Evolutionary conservation across 108 stramenopile species (phyloP).

Genomic region (Stephanodiscus minutulus): DNA sequence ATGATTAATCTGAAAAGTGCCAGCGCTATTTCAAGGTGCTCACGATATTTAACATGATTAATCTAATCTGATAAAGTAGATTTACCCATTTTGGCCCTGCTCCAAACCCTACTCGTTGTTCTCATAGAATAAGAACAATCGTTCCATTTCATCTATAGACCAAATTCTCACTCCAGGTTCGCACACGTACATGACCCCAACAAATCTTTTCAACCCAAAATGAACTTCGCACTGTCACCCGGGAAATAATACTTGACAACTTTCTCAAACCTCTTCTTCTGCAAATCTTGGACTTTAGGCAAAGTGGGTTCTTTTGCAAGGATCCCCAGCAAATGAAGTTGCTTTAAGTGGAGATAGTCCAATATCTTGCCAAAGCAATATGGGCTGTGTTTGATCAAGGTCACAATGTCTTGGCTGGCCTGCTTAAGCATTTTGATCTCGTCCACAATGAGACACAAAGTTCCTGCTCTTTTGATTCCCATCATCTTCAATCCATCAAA

Average conservation of each 20-base stretch:
- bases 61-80: no score
- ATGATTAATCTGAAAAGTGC: no score
- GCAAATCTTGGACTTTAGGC: slow-evolving; percentile 13
- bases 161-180: no score
- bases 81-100: no score
- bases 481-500: slow-evolving; percentile 29
- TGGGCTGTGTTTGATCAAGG: slow-evolving; percentile 43
- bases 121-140: no score
- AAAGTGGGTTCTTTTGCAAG: slow-evolving; percentile 21
- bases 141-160: no score
- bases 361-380: slow-evolving; percentile 48
- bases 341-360: slow-evolving; percentile 34
- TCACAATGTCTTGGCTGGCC: slow-evolving; percentile 8
- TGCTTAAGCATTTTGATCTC: slow-evolving; percentile 29
- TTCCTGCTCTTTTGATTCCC: slow-evolving; percentile 26
- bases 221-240: slow-evolving; percentile 11
- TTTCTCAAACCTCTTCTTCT: slow-evolving; percentile 32
- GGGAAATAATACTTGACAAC: slow-evolving; percentile 41
- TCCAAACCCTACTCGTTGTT: no score
- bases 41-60: no score
- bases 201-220: no score
- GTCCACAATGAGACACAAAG: slow-evolving; percentile 24
- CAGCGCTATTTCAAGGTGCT: no score
- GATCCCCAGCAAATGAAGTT: neutral
- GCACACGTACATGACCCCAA: no score